These are phyloP conservation scores for Mucor plumbeus DNA, from an alignment of 371 early-diverging fungal species.

Conservation along the genomic window DNA sequence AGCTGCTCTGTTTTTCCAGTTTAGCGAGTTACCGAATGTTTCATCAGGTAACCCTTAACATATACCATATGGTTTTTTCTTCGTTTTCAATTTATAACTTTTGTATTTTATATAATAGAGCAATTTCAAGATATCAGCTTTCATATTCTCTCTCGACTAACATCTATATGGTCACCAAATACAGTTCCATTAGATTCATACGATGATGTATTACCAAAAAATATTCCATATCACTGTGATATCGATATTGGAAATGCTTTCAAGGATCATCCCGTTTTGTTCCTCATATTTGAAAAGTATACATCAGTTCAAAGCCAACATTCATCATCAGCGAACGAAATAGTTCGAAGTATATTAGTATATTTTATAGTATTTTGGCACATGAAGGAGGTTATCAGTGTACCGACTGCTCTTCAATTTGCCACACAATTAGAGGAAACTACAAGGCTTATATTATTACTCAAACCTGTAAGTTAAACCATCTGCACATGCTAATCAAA, in stretches of 20 bases:
- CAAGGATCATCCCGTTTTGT: conserved; percentile 52
- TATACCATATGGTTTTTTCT: not conserved
- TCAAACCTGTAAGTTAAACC: conserved; percentile 30
- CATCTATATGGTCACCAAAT: conserved; percentile 37
- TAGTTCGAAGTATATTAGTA: conserved; percentile 43
- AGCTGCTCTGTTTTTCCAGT: conserved; percentile 37
- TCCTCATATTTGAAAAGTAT: conserved; percentile 43
- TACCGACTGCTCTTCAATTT: conserved; percentile 37
- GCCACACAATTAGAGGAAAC: conserved; percentile 53
- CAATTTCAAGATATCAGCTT: conserved; percentile 24
- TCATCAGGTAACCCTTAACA: conserved; percentile 13
- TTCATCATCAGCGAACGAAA: conserved; percentile 22
- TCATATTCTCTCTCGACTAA: conserved; percentile 30
- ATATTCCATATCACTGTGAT: conserved; percentile 46
- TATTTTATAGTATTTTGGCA: conserved; percentile 58
- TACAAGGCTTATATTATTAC: conserved; percentile 23
- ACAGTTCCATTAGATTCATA: conserved; percentile 36
- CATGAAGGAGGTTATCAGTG: conserved; percentile 42
- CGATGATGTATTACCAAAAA: conserved; percentile 44
- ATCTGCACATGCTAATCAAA: no score
- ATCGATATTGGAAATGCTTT: conserved; percentile 50
- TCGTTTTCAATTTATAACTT: not conserved
- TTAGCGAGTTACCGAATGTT: conserved; percentile 14
- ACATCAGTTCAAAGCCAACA: not conserved
- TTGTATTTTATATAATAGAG: conserved; percentile 10